Evolutionary conservation across 2,329 filamentous ascomycete genomes (phyloP).

Genomic region (Cylindrodendrum hubeiense): DNA sequence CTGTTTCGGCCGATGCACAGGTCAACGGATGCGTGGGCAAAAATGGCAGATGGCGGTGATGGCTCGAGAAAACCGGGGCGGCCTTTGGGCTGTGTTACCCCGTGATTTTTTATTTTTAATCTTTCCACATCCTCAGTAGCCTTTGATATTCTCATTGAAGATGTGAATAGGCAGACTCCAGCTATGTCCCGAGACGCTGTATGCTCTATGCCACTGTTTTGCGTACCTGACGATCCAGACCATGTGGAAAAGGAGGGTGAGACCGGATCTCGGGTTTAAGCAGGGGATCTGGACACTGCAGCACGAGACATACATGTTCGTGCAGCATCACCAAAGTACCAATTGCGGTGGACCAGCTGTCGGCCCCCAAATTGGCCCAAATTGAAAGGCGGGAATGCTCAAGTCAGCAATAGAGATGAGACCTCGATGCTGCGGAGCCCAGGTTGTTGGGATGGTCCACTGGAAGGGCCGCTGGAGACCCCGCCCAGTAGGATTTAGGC

Average conservation of each 20-base stretch:
- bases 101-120: neutral
- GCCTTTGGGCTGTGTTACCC: neutral
- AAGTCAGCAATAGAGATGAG: neutral
- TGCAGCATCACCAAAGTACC: neutral
- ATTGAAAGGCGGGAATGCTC: neutral
- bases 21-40: neutral
- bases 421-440: neutral
- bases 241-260: neutral
- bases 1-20: neutral
- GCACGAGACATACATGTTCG: neutral
- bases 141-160: too few relatives aligned
- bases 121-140: too few relatives aligned
- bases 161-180: too few relatives aligned
- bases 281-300: neutral
- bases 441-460: too few relatives aligned
- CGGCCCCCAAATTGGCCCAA: constrained; percentile 2
- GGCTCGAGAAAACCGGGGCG: neutral
- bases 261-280: neutral
- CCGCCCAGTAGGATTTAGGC: too few relatives aligned
- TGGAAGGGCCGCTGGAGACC: too few relatives aligned
- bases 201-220: neutral
- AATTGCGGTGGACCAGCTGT: neutral
- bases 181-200: neutral
- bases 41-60: neutral
- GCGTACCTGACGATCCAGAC: neutral